A percentile compares a stretch with the other conserved stretches of the same genome.
Conservation (phyloP, 164 flowering plant species). For the Berberis thunbergii region DNA sequence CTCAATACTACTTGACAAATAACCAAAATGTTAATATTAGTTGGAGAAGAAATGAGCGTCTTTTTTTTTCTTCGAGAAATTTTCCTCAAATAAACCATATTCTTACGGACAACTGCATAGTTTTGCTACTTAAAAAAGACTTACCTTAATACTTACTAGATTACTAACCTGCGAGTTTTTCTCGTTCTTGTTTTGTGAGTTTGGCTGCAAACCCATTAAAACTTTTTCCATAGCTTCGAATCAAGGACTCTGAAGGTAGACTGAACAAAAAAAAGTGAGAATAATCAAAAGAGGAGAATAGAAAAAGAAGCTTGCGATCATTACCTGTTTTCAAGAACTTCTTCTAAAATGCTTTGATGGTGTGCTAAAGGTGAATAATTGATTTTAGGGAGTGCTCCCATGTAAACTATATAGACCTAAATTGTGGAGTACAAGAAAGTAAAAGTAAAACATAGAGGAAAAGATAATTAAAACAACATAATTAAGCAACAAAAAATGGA, state of each 20-base stretch:
- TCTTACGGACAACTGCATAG: too few species aligned
- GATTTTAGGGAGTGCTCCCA: not conserved
- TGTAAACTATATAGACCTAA: not conserved
- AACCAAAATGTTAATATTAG: too few species aligned
- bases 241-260: not conserved
- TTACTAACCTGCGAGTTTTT: not conserved
- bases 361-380: not conserved
- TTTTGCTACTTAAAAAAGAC: too few species aligned
- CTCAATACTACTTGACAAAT: too few species aligned
- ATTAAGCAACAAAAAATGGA: too few species aligned
- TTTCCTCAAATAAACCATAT: too few species aligned
- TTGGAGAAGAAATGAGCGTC: too few species aligned
- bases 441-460: too few species aligned
- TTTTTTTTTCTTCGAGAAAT: too few species aligned
- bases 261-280: not conserved
- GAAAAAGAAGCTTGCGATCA: not conserved
- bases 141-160: too few species aligned
- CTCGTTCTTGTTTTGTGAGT: not conserved
- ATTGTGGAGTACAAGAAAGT: too few species aligned
- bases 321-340: not conserved
- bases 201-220: slow-evolving; percentile 1
- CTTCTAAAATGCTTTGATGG: not conserved
- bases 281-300: not conserved
- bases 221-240: not conserved
- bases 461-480: too few species aligned